Evolutionary conservation across 306 rosid species (phyloP), one percentile per base, ranked within the genome.

Genomic region (Alnus rubra): DNA sequence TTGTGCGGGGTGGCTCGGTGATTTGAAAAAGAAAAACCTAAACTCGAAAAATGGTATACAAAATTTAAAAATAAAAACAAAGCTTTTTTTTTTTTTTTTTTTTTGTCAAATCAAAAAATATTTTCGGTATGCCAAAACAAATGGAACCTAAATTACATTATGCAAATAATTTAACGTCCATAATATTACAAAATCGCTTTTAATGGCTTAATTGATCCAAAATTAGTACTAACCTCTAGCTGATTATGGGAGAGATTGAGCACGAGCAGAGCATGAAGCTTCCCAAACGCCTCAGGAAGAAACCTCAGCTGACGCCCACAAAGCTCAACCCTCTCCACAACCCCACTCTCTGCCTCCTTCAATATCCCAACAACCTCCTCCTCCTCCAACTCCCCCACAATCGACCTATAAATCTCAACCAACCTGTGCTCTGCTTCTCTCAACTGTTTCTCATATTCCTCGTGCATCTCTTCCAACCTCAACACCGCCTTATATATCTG

Each of bases 261-360:
- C 54, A 51, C 7, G 23, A 83, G 14, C 4, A 88, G 14, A 12
- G 84, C 58, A 23, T 52, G 84, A 77, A 83, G 74, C 77, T 81
- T 88, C 1, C 84, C 89, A 77, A 88, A 76, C 1, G 68, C 81
- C n/a, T 88, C 86, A 12, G 91, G 91, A 56, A 88, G 82, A 74
- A 83, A 60, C 78, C 67, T 81, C 13, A 88, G 78, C 53, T 85
- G 78, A 51, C 77, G 69, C 5, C 79, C 83, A 75, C 87, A 83
- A 53, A 88, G 87, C 72, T 85, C 86, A 73, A 85, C 70, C 10
- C 63, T 78, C 30, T 85, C 84, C 30, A 83, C 73, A 39, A 47
- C 30, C 52, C 77, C 86, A 18, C 9, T 75, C 63, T 83, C 84
- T 0, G 76, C 81, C 75, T 83, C 79, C 69, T 53, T 83, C 86